Conservation (phyloP, 345 rosid genomes). For the Brassica napus region DNA sequence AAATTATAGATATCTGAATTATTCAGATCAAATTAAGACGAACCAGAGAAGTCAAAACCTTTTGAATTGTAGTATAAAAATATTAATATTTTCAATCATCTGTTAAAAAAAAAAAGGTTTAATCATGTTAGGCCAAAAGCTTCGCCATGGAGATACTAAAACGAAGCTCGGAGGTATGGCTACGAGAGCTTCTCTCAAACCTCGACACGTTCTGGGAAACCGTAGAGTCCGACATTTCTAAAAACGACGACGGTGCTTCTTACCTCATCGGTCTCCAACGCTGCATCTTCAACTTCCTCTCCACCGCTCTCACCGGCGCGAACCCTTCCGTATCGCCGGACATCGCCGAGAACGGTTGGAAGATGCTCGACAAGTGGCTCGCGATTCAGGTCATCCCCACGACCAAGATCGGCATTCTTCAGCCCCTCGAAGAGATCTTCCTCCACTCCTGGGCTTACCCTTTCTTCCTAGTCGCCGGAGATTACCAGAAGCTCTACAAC, state of each 20-base stretch:
- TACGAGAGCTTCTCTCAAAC: slow-evolving; percentile 45
- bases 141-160: slow-evolving; percentile 59
- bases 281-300: slow-evolving; percentile 62
- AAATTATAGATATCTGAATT: too few relatives aligned
- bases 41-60: too few relatives aligned
- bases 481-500: slow-evolving; percentile 52
- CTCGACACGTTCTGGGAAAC: slow-evolving; percentile 58
- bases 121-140: slow-evolving; percentile 49
- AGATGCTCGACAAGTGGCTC: slow-evolving; percentile 62
- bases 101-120: neutral
- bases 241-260: slow-evolving; percentile 46
- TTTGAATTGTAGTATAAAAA: too few relatives aligned
- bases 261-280: slow-evolving; percentile 53
- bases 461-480: slow-evolving; percentile 53
- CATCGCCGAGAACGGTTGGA: slow-evolving; percentile 51
- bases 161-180: slow-evolving; percentile 72
- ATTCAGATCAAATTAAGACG: too few relatives aligned
- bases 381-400: slow-evolving; percentile 68
- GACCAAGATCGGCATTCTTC: slow-evolving; percentile 42
- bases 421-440: slow-evolving; percentile 71
- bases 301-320: slow-evolving; percentile 58
- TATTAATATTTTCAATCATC: neutral
- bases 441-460: slow-evolving; percentile 87
- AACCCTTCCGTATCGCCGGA: slow-evolving; percentile 52
- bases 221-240: slow-evolving; percentile 50